Evolutionary conservation across 176 grass and related monocot species (phyloP), one percentile per base, ranked within the genome.

Genomic region (Paspalum vaginatum): DNA sequence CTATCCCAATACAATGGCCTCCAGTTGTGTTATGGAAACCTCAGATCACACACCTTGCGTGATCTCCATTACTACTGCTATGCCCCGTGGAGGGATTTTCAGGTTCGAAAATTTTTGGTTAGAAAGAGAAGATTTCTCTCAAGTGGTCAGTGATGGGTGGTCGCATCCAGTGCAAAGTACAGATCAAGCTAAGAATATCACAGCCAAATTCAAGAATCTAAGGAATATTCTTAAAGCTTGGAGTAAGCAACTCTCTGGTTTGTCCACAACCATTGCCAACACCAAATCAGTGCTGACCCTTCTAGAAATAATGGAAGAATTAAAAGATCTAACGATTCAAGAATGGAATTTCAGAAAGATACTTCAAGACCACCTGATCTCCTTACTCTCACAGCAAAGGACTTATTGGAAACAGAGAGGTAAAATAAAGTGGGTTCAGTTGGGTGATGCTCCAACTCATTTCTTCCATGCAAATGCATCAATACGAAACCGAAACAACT

Each of bases 351-450:
- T 60, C 4, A 60, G 4, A 11, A 11, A 5, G 5, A 26, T 27
- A 0, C 1, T 26, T 0, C 3, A 26, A 5, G 21, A 4, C 2
- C 2, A 27, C 0, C 3, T 14, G 0, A 1, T 8, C 1, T 2
- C 5, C 17, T 11, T 60, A 0, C 21, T 60, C 4, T 0, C 11
- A 1, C 57, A 60, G 0, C 57, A 60, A 10, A 60, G 10, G 3
- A 5, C 6, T 0, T 60, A 26, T 11, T 60, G 22, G 57, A 27
- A 60, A 9, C 57, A 60, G 1, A 60, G 57, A 26, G 21, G 22
- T 5, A 60, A n/a, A 5, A 2, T 60, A 2, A 60, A 24, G 1
- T 60, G 57, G 57, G 22, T 60, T 10, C 25, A 14, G 5, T 8
- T 10, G 1, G 57, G 57, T 0, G 22, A 60, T 60, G 57, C 22